Conservation (phyloP, 225 moss, liverwort and hornwort genomes). For the Climacium dendroides region DNA sequence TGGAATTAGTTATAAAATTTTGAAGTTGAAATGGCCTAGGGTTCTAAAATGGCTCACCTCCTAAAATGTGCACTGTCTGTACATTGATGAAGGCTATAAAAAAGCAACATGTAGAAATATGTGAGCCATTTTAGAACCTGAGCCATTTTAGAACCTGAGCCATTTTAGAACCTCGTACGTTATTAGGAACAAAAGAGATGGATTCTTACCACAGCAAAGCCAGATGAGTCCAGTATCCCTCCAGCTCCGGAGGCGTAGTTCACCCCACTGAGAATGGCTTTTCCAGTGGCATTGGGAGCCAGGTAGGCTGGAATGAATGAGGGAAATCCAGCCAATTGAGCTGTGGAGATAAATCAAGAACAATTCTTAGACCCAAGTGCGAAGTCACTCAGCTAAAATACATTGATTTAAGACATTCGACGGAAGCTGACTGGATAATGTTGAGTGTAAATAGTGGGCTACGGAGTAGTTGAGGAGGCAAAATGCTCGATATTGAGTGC, state of each 20-base stretch:
- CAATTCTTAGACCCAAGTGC: no score
- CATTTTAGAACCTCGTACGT: no score
- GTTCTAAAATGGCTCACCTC: no score
- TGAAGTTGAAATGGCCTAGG: no score
- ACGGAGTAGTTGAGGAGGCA: background rate
- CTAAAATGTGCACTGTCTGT: no score
- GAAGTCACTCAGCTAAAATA: background rate
- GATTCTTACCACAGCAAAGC: background rate
- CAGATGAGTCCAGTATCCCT: conserved; percentile 31
- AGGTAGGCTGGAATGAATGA: conserved; percentile 17
- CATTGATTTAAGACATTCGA: background rate
- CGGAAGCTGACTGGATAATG: background rate
- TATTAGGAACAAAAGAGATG: background rate
- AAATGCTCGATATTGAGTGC: background rate
- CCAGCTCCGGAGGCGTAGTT: conserved; percentile 41
- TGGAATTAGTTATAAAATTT: no score
- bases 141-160: no score
- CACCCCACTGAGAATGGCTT: conserved; percentile 12
- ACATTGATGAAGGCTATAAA: no score
- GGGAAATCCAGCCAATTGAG: background rate
- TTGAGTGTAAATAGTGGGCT: background rate
- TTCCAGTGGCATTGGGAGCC: conserved; percentile 21
- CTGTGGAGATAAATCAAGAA: background rate
- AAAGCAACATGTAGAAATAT: no score
- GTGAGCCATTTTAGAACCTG: no score